Base-by-base conservation (phyloP, 257 asterid species). In the Salvia splendens region DNA sequence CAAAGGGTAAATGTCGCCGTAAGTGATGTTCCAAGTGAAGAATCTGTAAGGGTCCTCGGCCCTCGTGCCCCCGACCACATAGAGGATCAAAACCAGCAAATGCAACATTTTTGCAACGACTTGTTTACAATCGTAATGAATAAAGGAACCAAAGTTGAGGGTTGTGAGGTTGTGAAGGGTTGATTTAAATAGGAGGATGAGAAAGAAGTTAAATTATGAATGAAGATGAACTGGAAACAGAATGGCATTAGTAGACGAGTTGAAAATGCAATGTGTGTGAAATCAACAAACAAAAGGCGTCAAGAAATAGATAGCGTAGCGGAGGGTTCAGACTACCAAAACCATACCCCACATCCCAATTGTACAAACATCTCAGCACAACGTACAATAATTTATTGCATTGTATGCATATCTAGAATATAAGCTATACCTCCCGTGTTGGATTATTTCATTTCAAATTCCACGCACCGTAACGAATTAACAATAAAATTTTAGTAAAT, bases 31-130 rank as follows among this genome's bases (percentile, higher is more conserved):
- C 96, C 95, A 89, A 46, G 73, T 73, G 64, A 78, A 83, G 66
- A 65, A 85, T 69, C 85, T 77, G 73, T 89, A 87, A 36, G 96
- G 96, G 71, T 80, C 75, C 2, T 83, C 96, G 3, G 78, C 92
- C 5, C 67, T 46, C 16, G 48, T 81, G 59, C 30, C 20, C 9
- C 70, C 69, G 12, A 53, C 40, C 28, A 69, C 12, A 45, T 62
- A 63, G 3, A 75, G 38, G 68, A 81, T 35, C 32, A 54, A 4
- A 17, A 47, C 51, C 1, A 55, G 10, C 6, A 53, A 35, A 49
- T 30, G 42, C 77, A 77, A 65, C 86, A 80, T 78, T 43, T 17
- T 69, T 12, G 2, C 17, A 15, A 16, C 14, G 59, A 53, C 15
- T 53, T 15, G 59, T 24, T 53, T 53, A 24, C 11, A 55, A 55